Evolutionary conservation across 148 eudicot species (phyloP).

Genomic region (Bassia scoparia): DNA sequence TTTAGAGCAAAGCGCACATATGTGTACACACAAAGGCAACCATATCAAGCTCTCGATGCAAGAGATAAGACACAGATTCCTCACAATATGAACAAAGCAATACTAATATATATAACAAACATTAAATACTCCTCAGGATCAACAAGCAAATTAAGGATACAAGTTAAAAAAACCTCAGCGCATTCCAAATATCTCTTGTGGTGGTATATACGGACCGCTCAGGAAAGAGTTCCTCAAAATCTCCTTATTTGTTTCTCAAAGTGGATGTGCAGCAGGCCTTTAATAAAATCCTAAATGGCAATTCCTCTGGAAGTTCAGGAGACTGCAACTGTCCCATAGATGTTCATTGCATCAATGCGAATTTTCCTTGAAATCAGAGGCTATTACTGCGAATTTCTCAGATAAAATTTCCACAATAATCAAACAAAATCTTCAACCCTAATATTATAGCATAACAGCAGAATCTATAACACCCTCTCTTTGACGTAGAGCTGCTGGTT

Average conservation of each 20-base stretch:
- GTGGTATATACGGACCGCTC: slow-evolving; percentile 84
- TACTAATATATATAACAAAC: no score
- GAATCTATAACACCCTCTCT: slow-evolving; percentile 61
- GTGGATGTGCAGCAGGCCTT: slow-evolving; percentile 92
- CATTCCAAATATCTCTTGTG: slow-evolving; percentile 88
- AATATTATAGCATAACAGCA: slow-evolving; percentile 7
- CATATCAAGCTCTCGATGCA: neutral
- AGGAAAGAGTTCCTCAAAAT: slow-evolving; percentile 88
- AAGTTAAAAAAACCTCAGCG: slow-evolving; percentile 52
- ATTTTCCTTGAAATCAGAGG: no score
- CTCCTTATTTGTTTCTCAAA: slow-evolving; percentile 90
- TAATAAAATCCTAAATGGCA: slow-evolving; percentile 77
- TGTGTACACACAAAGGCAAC: neutral
- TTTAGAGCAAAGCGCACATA: neutral
- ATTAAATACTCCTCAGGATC: neutral
- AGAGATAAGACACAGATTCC: neutral
- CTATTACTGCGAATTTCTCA: no score
- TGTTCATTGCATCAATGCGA: no score
- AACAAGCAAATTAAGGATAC: neutral
- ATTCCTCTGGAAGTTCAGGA: slow-evolving; percentile 85
- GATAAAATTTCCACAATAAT: no score
- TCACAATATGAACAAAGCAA: neutral
- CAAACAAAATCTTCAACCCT: no score
- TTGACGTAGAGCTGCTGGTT: slow-evolving; percentile 96
- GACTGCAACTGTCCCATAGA: no score